Evolutionary conservation across 768 basidiomycete genomes (phyloP).

Genomic region (Leccinum obscurum): DNA sequence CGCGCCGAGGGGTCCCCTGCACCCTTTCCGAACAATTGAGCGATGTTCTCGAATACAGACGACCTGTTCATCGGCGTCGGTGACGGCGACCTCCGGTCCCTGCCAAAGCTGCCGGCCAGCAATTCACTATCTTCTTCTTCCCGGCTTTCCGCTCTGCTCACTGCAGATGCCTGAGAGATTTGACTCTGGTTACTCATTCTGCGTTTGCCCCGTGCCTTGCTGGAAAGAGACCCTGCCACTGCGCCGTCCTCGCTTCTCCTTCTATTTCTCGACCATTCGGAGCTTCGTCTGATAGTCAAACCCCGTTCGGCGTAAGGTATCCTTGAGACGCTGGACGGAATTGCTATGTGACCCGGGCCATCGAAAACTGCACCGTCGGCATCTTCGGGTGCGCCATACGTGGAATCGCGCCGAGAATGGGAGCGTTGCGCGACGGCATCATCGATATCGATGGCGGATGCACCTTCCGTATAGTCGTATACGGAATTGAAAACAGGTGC

Average conservation of each 20-base stretch:
- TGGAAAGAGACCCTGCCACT: constrained; percentile 26
- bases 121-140: constrained; percentile 39
- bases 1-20: constrained; percentile 43
- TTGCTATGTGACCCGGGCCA: constrained; percentile 61
- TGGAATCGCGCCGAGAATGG: constrained; percentile 66
- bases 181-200: constrained; percentile 46
- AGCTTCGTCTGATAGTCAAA: constrained; percentile 50
- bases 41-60: constrained; percentile 63
- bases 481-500: constrained; percentile 13
- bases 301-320: constrained; percentile 63
- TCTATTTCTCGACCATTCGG: constrained; percentile 48
- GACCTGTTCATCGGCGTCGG: constrained; percentile 39
- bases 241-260: constrained; percentile 50
- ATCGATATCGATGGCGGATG: constrained; percentile 72
- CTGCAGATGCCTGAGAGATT: constrained; percentile 40
- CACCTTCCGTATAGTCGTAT: constrained; percentile 85
- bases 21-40: constrained; percentile 62
- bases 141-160: constrained; percentile 39
- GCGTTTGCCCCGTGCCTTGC: constrained; percentile 35
- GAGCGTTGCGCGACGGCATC: constrained; percentile 53
- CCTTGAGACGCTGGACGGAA: constrained; percentile 78
- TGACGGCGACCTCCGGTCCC: constrained; percentile 35
- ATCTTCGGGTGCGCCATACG: constrained; percentile 50
- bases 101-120: constrained; percentile 27
- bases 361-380: constrained; percentile 73